Evolutionary conservation across 768 basidiomycete species (phyloP).

Genomic region (Russula sp.): DNA sequence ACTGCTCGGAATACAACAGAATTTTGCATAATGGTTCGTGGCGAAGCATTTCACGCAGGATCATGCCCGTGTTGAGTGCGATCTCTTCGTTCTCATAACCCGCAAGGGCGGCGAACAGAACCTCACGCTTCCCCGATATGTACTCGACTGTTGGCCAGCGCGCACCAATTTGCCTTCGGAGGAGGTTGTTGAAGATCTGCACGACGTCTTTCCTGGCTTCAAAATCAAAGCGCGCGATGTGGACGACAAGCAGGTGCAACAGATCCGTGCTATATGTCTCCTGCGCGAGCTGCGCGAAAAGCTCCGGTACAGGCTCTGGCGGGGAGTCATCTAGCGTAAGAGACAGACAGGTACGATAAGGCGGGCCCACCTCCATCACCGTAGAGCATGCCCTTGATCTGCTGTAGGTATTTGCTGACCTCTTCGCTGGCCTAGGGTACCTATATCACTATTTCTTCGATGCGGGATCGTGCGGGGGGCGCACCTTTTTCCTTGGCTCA

Average conservation of each 20-base stretch:
- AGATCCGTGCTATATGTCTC: conserved; percentile 93
- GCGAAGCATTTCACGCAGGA: conserved; percentile 92
- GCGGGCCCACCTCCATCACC: conserved; percentile 73
- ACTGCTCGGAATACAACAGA: conserved; percentile 91
- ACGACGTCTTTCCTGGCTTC: conserved; percentile 86
- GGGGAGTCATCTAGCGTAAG: conserved; percentile 6
- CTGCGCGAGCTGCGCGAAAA: conserved; percentile 91
- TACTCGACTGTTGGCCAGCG: conserved; percentile 98
- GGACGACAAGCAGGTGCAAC: conserved; percentile 69
- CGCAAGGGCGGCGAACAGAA: conserved; percentile 77
- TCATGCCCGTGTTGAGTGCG: conserved; percentile 96
- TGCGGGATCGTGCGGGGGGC: conserved; percentile 20
- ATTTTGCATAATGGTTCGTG: conserved; percentile 90
- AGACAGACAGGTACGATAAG: background rate
- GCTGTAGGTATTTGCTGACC: conserved; percentile 81
- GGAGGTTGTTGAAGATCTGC: conserved; percentile 84
- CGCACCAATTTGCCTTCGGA: conserved; percentile 86
- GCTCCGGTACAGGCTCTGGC: conserved; percentile 78
- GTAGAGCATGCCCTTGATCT: conserved; percentile 81
- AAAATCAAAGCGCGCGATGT: conserved; percentile 87
- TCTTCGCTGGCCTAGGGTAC: conserved; percentile 74
- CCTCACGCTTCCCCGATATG: conserved; percentile 66
- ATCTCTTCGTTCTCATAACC: conserved; percentile 96
- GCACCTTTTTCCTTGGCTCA: conserved; percentile 76
- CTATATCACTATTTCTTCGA: background rate